Evolutionary conservation across 2,329 filamentous ascomycete species (phyloP).

Genomic region (Fusarium mexicanum): DNA sequence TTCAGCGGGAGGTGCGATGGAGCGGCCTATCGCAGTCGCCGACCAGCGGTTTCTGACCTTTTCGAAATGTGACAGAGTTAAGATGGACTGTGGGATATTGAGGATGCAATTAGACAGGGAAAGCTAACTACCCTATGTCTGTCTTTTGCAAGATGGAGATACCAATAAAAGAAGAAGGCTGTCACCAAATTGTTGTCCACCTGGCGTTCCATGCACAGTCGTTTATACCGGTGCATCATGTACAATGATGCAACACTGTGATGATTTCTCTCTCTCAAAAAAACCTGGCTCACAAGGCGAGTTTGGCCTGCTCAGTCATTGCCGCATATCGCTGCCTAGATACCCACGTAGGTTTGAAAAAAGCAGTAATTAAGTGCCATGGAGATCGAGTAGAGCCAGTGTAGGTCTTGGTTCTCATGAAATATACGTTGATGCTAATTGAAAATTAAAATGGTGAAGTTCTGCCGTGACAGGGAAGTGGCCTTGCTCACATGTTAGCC

Average conservation of each 20-base stretch:
- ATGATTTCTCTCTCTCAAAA: background rate
- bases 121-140: conserved; percentile 17
- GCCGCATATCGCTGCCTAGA: background rate
- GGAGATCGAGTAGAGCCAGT: background rate
- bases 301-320: background rate
- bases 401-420: background rate
- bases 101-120: background rate
- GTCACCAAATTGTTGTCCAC: background rate
- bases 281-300: background rate
- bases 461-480: background rate
- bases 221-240: background rate
- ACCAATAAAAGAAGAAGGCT: conserved; percentile 28
- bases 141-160: conserved; percentile 19
- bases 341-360: background rate
- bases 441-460: background rate
- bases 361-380: background rate
- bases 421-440: background rate
- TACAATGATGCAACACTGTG: background rate
- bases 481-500: background rate
- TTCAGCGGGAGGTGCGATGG: background rate
- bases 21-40: background rate
- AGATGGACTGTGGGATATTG: conserved; percentile 1
- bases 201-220: background rate
- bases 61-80: background rate
- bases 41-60: background rate